Base-by-base conservation (phyloP, 2,329 filamentous ascomycete genomes). In the Geosmithia flava region DNA sequence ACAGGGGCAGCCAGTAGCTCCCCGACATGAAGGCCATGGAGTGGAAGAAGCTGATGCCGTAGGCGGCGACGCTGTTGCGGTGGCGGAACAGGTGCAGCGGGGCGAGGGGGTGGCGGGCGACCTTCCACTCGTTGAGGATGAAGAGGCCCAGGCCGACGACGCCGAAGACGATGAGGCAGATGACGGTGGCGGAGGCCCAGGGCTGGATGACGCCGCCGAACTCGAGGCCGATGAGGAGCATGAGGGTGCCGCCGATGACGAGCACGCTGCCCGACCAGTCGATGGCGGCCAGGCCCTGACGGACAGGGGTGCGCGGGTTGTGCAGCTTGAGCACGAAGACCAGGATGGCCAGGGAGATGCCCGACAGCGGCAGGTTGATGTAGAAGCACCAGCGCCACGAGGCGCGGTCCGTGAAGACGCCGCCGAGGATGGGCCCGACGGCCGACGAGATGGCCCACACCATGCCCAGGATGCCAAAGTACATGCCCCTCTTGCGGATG, bases 201-300 rank as follows among this genome's bases (percentile, higher is more conserved):
- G 89, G 83, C 53, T 78, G 79, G 20, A 73, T 72, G 47, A 88
- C 76, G 45, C 87, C 89, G 48, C 89, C 90, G 52, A 91, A 87
- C 59, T 94, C 84, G 11, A 95, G 76, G 1, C 88, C 90, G 42
- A 95, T 79, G 3, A 95, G 77, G 53, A 95, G 72, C 86, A 95
- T 91, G 19, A 94, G 70, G 0, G 86, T 90, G 19, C 83, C 87
- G 42, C 84, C 85, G 20, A 90, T 75, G 59, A 94, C 78, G 29
- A 75, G 64, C 4, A 74, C 15, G 49, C 69, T 75, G 37, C 75
- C 75, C 0, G 68, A 52, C 76, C 76, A 81, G 62, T 81, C 77
- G 44, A 81, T 70, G 17, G 82, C 81, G 30, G 75, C 71, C 5
- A 87, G 65, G 1, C 83, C 84, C 46, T 80, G 62, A 47, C 69